phyloP scores from a whole-genome alignment of 139 green algal genomes.

The Chlamydomonas asymmetrica region DNA sequence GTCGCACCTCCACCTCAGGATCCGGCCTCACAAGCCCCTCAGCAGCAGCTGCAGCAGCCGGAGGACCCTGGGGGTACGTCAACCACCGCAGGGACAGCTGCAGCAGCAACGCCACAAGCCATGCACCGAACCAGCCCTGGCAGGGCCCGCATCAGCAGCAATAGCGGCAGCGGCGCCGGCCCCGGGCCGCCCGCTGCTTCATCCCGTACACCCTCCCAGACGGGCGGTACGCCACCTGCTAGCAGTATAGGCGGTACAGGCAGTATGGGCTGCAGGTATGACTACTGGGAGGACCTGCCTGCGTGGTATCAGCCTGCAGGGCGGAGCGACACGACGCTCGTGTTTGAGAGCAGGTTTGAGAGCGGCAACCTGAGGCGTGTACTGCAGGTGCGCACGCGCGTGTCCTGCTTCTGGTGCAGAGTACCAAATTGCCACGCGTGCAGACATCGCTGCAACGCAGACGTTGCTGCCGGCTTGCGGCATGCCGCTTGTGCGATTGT shows the following conservation, averaged over 20 bases:
- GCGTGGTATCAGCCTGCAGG: conserved; percentile 21
- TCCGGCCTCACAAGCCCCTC: not conserved
- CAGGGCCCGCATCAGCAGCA: not conserved
- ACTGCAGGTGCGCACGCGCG: conserved; percentile 52
- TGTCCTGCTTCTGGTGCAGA: too few species aligned
- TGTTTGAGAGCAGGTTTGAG: conserved; percentile 79
- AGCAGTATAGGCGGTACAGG: not conserved
- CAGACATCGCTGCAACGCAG: not conserved
- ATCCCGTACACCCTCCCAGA: not conserved
- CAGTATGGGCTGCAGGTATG: not conserved
- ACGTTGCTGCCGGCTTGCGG: too few species aligned
- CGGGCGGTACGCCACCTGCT: not conserved
- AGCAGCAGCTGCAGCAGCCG: not conserved
- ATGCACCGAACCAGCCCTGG: conserved; percentile 8
- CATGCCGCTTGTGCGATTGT: too few species aligned
- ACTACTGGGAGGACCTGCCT: conserved; percentile 21
- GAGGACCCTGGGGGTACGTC: not conserved
- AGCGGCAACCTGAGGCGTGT: conserved; percentile 70
- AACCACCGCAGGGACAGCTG: not conserved
- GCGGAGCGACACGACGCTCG: conserved; percentile 49
- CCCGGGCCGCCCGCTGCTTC: conserved; percentile 4
- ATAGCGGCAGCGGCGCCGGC: not conserved
- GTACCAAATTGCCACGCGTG: too few species aligned
- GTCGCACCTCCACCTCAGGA: not conserved
- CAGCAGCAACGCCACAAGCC: conserved; percentile 13